Conservation (phyloP, 805 yeast genomes). For the Schwanniomyces pseudopolymorphus region DNA sequence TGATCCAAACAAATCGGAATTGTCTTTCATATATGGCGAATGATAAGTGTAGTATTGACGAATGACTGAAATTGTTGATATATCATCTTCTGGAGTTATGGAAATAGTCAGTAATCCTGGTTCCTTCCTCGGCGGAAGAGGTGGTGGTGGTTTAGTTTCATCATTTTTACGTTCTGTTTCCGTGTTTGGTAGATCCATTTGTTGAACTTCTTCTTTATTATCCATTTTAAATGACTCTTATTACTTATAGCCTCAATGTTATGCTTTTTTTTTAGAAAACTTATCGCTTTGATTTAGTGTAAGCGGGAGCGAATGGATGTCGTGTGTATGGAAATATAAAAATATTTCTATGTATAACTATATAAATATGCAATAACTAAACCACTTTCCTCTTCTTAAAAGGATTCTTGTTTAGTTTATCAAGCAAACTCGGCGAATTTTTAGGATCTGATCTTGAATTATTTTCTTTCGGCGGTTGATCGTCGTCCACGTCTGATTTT, state of each 20-base stretch:
- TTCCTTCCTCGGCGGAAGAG: conserved; percentile 5
- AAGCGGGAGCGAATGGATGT: not conserved
- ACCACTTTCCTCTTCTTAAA: not conserved
- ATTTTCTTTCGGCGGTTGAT: not conserved
- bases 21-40: conserved; percentile 25
- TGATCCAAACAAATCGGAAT: conserved; percentile 22
- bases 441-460: not conserved
- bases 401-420: not conserved
- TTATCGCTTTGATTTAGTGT: not conserved
- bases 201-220: not conserved
- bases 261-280: not conserved
- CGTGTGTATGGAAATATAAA: not conserved
- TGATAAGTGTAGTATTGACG: conserved; percentile 25
- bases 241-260: not conserved
- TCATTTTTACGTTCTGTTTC: not conserved
- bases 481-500: not conserved
- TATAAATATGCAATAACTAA: not conserved
- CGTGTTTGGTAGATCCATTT: not conserved
- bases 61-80: conserved; percentile 20
- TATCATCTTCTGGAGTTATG: conserved; percentile 15
- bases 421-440: not conserved
- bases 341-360: not conserved
- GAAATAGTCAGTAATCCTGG: not conserved
- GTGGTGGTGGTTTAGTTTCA: conserved; percentile 3
- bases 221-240: not conserved